Base-by-base conservation (phyloP, 208 protist species). In the Crithidia fasciculata region DNA sequence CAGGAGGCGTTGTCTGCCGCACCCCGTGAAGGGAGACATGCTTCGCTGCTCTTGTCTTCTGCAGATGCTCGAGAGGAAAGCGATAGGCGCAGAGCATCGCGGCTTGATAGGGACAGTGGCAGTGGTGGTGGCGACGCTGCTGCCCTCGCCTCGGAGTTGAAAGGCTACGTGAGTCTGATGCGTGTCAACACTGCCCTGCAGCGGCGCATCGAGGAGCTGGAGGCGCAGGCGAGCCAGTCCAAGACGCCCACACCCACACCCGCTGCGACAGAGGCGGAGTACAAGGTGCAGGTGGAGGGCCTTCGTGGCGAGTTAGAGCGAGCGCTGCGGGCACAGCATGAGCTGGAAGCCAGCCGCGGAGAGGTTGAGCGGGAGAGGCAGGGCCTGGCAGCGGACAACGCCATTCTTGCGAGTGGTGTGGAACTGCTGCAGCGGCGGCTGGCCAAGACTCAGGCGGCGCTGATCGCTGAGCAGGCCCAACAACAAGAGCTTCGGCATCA, bases 111-210 rank as follows among this genome's bases (percentile, higher is more conserved):
- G 19, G 36, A 9, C 52, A n/a, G 18, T 37, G 36, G 47, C 39
- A 63, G 40, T 2, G 73, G 39, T 40, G 49, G 36, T 49, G 69
- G 57, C 5, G 71, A 86, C 19, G 75, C 76, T 0, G 67, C 67
- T 0, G 56, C 79, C 2, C 61, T 87, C 2, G 60, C 72, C 2
- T 84, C 84, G 41, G 86, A 91, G 56, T 9, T 85, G 41, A 90
- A 87, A 47, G 88, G 87, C 45, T 92, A 95, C 71, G 69, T 81
- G n/a, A 66, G 84, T 49, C 66, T 95, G 12, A 90, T 95, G 87
- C 60, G 74, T 8, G 16, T 92, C 15, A 92, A 95, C 78, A 63
- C 80, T 0, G 44, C 78, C n/a, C 73, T 90, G 58, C 84, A 86
- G 60, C 55, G 68, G 2, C 72, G 77, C 19, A 50, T 90, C 28